These are phyloP conservation scores for Candida krabiensis DNA, from an alignment of 805 yeast genomes.

Conservation along the genomic window DNA sequence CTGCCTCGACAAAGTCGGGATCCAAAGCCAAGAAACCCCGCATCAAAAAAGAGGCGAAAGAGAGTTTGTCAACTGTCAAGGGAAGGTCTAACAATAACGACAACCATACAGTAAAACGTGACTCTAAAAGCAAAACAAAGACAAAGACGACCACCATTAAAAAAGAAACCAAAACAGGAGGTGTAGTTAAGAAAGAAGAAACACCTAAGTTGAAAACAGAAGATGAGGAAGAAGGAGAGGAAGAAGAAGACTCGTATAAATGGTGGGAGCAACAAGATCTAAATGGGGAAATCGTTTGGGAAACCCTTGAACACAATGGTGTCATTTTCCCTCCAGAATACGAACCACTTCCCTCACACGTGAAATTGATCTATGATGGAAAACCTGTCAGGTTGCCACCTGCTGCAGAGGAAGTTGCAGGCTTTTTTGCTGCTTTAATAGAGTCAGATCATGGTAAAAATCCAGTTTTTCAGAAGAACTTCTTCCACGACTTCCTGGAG, in stretches of 20 bases:
- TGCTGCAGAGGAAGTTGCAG: constrained; percentile 95
- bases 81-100: constrained; percentile 1
- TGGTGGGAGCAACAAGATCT: constrained; percentile 83
- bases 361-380: constrained; percentile 75
- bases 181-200: constrained; percentile 18
- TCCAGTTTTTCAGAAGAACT: constrained; percentile 82
- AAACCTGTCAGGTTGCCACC: constrained; percentile 71
- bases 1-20: constrained; percentile 2
- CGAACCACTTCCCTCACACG: constrained; percentile 77
- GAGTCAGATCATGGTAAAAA: constrained; percentile 88
- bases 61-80: constrained; percentile 3
- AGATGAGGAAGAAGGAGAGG: constrained; percentile 43
- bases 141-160: constrained; percentile 4
- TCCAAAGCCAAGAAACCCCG: constrained; percentile 14
- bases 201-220: constrained; percentile 22
- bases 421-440: constrained; percentile 85
- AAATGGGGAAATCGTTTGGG: constrained; percentile 84
- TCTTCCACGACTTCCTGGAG: constrained; percentile 72
- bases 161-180: constrained; percentile 9
- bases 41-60: constrained; percentile 15
- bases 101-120: constrained; percentile 2
- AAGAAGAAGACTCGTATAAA: constrained; percentile 62
- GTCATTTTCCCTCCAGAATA: constrained; percentile 93
- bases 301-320: constrained; percentile 81
- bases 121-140: constrained; percentile 4